These are phyloP conservation scores for Caryopteris hybrid DNA, from an alignment of 305 asterid genomes.

Conservation along the genomic window DNA sequence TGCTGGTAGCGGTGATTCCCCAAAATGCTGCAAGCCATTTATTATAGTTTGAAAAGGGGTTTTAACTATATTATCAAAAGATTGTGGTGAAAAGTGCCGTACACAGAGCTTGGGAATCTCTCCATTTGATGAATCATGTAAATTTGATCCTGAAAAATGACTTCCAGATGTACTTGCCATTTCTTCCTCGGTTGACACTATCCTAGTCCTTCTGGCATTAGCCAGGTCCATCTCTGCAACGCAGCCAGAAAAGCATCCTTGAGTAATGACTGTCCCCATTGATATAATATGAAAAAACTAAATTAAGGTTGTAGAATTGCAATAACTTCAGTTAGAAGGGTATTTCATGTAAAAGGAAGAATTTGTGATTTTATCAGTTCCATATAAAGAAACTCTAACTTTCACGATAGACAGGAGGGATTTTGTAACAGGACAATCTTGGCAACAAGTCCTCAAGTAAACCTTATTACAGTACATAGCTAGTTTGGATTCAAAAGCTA, in stretches of 20 bases:
- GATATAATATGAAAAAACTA: not conserved
- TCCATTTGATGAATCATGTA: constrained; percentile 42
- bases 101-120: constrained; percentile 50
- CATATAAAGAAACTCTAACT: constrained; percentile 7
- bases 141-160: constrained; percentile 48
- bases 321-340: constrained; percentile 1
- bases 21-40: constrained; percentile 81
- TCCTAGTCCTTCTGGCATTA: constrained; percentile 65
- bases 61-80: constrained; percentile 9
- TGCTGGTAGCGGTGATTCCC: constrained; percentile 92
- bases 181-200: constrained; percentile 67
- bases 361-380: constrained; percentile 9
- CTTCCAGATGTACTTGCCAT: constrained; percentile 76
- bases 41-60: constrained; percentile 9
- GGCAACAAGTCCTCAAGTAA: constrained; percentile 2
- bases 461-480: not conserved
- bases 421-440: not conserved
- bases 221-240: constrained; percentile 78
- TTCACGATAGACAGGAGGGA: not conserved
- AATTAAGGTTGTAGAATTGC: constrained; percentile 2
- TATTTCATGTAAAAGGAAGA: constrained; percentile 8
- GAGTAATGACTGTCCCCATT: constrained; percentile 1
- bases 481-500: not conserved
- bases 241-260: constrained; percentile 22
- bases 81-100: not conserved